Evolutionary conservation across 106 monocot genomes (phyloP), one percentile per base, ranked within the genome.

Genomic region (Chionographis japonica): DNA sequence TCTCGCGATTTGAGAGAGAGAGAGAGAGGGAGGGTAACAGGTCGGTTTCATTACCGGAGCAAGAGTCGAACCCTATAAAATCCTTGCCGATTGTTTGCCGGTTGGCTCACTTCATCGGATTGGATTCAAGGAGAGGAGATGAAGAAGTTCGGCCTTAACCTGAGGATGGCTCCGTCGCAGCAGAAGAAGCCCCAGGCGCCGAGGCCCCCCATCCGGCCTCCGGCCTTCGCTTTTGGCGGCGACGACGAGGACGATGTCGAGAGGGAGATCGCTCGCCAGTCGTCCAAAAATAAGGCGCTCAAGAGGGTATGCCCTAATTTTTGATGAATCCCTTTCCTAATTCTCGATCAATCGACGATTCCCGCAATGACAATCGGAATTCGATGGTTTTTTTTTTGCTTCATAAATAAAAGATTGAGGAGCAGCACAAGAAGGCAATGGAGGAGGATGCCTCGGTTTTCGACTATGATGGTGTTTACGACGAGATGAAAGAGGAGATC

Each of bases 371-470:
- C 20, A 8, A 18, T 59, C 58, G 16, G 54, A 54, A 18, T 63
- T 1, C 8, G 13, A 15, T 36, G 14, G n/a, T n/a, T 58, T 58
- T 37, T 12, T 18, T 27, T 52, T 19, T 52, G 66, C 27, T 46
- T 3, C 12, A 12, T 13, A 18, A 40, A 56, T 1, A 39, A 15
- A 14, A 86, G 89, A 62, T 85, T 1, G 92, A 89, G 67, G 89
- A 92, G 69, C 85, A 86, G 66, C 83, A 86, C 52, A 86, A 87
- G 77, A 92, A 92, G 79, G 89, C 92, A 7, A 49, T 97, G 61
- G 89, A 84, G 61, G 89, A 97, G 71, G 95, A 92, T 51, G 86
- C 92, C 2, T 84, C 86, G 9, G 92, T 87, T 9, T 92, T 97
- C 53, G 86, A 92, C 43, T 95, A 95, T 18, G 95, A 95, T 42